A percentile compares a stretch with the other conserved stretches of the same genome.
Evolutionary conservation across 139 green algal genomes (phyloP).

Genomic region (Chlorella sp.): DNA sequence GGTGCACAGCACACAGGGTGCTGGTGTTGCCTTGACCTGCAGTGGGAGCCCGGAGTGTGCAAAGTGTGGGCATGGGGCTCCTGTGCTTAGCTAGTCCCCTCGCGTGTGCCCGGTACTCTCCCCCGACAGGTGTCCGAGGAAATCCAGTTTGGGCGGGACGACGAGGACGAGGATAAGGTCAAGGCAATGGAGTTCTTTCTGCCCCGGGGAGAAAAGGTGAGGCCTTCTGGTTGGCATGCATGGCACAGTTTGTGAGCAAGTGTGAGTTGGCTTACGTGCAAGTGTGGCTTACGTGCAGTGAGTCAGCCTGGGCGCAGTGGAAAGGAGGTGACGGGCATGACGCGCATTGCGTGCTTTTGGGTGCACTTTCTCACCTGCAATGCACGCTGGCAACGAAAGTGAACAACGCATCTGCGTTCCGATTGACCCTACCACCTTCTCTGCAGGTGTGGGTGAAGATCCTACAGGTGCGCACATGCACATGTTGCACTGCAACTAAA

Average conservation of each 20-base stretch:
- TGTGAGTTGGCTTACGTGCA: neutral
- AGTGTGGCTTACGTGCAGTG: neutral
- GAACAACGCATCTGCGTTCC: no score
- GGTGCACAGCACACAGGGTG: no score
- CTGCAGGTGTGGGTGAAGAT: conserved; percentile 32
- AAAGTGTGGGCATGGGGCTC: no score
- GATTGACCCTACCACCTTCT: neutral
- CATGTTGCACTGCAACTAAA: no score
- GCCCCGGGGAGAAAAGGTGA: conserved; percentile 35
- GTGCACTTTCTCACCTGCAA: neutral
- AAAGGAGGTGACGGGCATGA: neutral
- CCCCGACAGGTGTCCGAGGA: conserved; percentile 45
- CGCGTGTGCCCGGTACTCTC: neutral
- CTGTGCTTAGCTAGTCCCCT: no score
- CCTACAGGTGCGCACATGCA: neutral
- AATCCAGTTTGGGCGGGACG: conserved; percentile 45
- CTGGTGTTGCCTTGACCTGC: no score
- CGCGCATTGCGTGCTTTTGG: neutral
- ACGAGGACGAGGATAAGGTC: conserved; percentile 58
- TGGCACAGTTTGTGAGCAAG: neutral
- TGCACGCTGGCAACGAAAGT: no score
- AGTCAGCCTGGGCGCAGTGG: no score
- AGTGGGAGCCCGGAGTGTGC: no score
- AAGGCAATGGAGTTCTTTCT: conserved; percentile 57
- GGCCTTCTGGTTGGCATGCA: neutral